phyloP scores from a whole-genome alignment of 164 flowering plant species.

The Aristolochia fimbriata region DNA sequence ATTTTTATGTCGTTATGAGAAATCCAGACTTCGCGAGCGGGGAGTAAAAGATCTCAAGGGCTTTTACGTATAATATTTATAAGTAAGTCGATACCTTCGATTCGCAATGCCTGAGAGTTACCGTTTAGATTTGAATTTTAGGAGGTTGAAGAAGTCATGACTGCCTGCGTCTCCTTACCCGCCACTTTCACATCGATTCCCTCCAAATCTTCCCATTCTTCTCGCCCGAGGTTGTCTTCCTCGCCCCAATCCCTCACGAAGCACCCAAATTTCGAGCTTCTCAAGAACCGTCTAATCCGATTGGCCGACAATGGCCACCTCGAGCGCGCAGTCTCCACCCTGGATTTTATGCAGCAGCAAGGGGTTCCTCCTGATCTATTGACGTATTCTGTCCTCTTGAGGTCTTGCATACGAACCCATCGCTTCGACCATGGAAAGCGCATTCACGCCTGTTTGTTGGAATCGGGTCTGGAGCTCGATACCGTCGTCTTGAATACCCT shows the following conservation, averaged over 20 bases:
- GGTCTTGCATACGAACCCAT: constrained; percentile 53
- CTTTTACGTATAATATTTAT: no score
- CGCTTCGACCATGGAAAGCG: constrained; percentile 44
- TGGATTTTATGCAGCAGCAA: constrained; percentile 36
- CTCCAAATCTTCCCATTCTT: constrained; percentile 9
- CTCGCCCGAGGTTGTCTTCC: constrained; percentile 15
- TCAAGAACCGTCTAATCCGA: constrained; percentile 35
- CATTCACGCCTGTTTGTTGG: constrained; percentile 36
- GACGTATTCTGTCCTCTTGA: constrained; percentile 61
- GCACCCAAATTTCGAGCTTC: constrained; percentile 19
- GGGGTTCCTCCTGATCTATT: constrained; percentile 35
- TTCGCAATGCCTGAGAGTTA: no score
- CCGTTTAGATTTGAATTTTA: background rate
- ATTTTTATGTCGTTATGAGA: no score
- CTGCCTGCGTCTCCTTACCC: constrained; percentile 10
- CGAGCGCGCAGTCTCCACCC: constrained; percentile 45
- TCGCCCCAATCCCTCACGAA: constrained; percentile 10
- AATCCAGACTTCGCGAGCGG: no score
- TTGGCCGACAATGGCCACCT: constrained; percentile 34
- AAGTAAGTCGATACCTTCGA: no score
- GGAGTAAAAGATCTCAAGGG: no score
- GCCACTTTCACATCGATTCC: constrained; percentile 12
- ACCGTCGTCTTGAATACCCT: constrained; percentile 43
- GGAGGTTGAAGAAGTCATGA: constrained; percentile 8
- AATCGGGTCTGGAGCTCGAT: constrained; percentile 37